phyloP scores from a whole-genome alignment of 2,329 filamentous ascomycete species.

The Penicillium crustosum region DNA sequence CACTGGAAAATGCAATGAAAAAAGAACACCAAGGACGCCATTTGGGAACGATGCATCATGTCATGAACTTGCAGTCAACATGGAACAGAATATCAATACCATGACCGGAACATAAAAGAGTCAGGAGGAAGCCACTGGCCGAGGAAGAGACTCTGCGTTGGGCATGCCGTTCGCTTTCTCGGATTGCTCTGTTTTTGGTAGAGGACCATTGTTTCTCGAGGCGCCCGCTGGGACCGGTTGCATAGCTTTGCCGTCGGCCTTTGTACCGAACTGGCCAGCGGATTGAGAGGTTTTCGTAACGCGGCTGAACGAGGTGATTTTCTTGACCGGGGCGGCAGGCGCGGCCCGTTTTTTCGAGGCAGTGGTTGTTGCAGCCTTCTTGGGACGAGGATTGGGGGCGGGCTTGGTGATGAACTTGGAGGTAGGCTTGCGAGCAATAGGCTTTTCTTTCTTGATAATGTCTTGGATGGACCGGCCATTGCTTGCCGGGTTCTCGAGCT shows the following conservation, averaged over 20 bases:
- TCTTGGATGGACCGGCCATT: constrained; percentile 30
- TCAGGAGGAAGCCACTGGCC: constrained; percentile 4
- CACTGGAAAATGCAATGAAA: constrained; percentile 2
- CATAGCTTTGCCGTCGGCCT: constrained; percentile 36
- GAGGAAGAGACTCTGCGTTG: not conserved
- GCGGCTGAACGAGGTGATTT: constrained; percentile 20
- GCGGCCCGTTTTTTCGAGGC: constrained; percentile 14
- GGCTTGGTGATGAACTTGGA: not conserved
- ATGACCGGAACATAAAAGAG: constrained; percentile 2
- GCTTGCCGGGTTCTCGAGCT: constrained; percentile 33
- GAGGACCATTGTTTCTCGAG: constrained; percentile 39
- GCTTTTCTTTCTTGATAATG: constrained; percentile 26
- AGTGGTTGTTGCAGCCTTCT: constrained; percentile 20
- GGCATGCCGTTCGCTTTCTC: not conserved
- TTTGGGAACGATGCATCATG: constrained; percentile 17
- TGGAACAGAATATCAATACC: constrained; percentile 2
- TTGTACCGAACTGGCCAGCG: constrained; percentile 25
- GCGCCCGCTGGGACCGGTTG: constrained; percentile 36
- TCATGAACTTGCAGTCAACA: constrained; percentile 8
- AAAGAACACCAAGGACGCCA: constrained; percentile 9
- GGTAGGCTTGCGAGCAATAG: constrained; percentile 8
- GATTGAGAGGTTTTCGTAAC: constrained; percentile 34
- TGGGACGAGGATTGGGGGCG: constrained; percentile 7
- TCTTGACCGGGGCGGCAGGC: constrained; percentile 3
- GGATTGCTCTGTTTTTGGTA: constrained; percentile 25